These are phyloP conservation scores for Clausena lansium DNA, from an alignment of 345 rosid species.

Conservation along the genomic window DNA sequence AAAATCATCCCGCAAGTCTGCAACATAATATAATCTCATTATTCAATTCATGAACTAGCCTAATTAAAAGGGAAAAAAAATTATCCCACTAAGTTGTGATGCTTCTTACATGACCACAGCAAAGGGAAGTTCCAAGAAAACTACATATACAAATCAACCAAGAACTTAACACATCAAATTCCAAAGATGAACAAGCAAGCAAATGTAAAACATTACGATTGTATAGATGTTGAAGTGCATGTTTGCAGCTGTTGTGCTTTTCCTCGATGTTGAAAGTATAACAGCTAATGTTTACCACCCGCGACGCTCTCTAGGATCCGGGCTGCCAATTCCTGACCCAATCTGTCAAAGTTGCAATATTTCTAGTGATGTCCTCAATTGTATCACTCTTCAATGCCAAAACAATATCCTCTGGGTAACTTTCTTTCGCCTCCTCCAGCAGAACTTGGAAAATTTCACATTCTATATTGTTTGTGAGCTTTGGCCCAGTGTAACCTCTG, in stretches of 20 bases:
- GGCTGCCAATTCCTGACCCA: slow-evolving; percentile 66
- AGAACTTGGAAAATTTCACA: slow-evolving; percentile 78
- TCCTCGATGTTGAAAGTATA: background rate
- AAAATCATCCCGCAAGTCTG: background rate
- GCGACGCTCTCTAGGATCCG: background rate
- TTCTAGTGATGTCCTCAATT: slow-evolving; percentile 59
- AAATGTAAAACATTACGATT: background rate
- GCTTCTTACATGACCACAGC: background rate
- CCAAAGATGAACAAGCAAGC: background rate
- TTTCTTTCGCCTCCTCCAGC: slow-evolving; percentile 82
- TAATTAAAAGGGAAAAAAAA: background rate
- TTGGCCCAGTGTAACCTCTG: slow-evolving; percentile 70
- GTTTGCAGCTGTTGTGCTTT: background rate
- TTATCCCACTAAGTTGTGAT: background rate
- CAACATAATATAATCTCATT: background rate
- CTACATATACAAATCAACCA: background rate
- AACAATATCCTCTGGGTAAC: slow-evolving; percentile 65
- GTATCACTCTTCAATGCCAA: slow-evolving; percentile 57
- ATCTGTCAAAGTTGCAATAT: slow-evolving; percentile 52
- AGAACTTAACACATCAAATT: background rate
- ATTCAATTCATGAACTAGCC: background rate
- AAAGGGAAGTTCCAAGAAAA: background rate
- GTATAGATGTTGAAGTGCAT: background rate
- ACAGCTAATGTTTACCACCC: background rate
- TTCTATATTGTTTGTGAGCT: slow-evolving; percentile 78